phyloP scores from a whole-genome alignment of 257 asterid species.

The Craterostigma plantagineum region DNA sequence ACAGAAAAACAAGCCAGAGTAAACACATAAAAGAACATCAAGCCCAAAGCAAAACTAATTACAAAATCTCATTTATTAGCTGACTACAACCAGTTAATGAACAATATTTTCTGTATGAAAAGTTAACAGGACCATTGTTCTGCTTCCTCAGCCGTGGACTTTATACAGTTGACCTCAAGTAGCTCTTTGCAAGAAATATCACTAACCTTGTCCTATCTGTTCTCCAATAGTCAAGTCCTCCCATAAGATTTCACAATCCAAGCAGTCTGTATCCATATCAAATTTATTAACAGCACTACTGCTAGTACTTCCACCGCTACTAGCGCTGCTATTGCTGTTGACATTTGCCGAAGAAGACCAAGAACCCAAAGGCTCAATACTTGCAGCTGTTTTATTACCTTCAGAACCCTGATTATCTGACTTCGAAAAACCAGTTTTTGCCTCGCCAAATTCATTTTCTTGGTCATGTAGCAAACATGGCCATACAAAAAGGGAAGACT shows the following conservation, averaged over 20 bases:
- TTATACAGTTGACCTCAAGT: not conserved
- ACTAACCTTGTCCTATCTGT: conserved; percentile 84
- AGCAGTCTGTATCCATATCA: conserved; percentile 51
- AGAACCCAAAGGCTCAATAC: conserved; percentile 65
- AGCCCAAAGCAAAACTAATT: not conserved
- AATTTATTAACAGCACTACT: conserved; percentile 58
- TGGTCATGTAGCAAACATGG: conserved; percentile 57
- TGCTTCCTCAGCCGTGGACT: too few species aligned
- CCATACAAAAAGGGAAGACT: conserved; percentile 45
- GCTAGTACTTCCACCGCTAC: conserved; percentile 71
- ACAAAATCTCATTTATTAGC: not conserved
- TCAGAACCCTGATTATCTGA: too few species aligned
- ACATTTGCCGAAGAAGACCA: conserved; percentile 70
- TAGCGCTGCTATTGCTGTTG: conserved; percentile 76
- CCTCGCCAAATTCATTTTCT: conserved; percentile 36
- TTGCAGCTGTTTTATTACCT: conserved; percentile 16
- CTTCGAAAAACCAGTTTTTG: too few species aligned
- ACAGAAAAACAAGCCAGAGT: not conserved
- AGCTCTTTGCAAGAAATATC: conserved; percentile 4
- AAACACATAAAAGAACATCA: not conserved
- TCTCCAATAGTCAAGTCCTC: conserved; percentile 90
- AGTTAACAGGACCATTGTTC: too few species aligned
- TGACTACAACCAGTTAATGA: too few species aligned
- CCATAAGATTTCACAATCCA: conserved; percentile 84
- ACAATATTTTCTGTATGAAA: too few species aligned